These are phyloP conservation scores for Cutaneotrichosporon sp. DNA, from an alignment of 1,284 basidiomycete species.

Conservation along the genomic window DNA sequence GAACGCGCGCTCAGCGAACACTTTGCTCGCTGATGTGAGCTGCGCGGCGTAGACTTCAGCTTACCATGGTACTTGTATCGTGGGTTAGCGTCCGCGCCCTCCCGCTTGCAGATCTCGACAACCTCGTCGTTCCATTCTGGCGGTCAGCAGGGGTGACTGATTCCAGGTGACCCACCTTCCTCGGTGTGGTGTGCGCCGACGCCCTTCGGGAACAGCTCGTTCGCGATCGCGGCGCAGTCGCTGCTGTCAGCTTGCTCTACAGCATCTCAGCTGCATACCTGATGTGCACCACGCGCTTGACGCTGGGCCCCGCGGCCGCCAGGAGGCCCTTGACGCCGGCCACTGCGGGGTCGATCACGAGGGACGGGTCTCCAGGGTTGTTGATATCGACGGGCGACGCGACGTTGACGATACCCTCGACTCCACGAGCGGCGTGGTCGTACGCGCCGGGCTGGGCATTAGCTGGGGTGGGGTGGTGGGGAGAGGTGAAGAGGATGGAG, in stretches of 20 bases:
- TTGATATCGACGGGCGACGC: constrained; percentile 23
- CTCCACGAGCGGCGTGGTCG: constrained; percentile 66
- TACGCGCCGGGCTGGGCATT: constrained; percentile 61
- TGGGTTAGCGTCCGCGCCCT: constrained; percentile 7
- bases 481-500: not conserved
- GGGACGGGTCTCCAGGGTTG: constrained; percentile 4
- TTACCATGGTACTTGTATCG: constrained; percentile 17
- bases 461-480: too few relatives aligned
- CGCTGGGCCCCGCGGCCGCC: not conserved
- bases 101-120: constrained; percentile 8
- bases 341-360: constrained; percentile 3
- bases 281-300: constrained; percentile 15
- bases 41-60: not conserved
- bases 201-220: constrained; percentile 5
- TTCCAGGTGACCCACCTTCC: constrained; percentile 19
- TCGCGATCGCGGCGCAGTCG: constrained; percentile 1
- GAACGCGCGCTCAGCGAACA: constrained; percentile 35
- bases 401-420: constrained; percentile 60
- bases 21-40: constrained; percentile 25
- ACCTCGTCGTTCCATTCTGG: constrained; percentile 64
- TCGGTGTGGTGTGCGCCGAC: constrained; percentile 21
- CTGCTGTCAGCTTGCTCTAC: not conserved
- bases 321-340: constrained; percentile 5
- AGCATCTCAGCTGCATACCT: constrained; percentile 2
- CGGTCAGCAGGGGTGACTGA: not conserved